These are phyloP conservation scores for Tetraselmis striata DNA, from an alignment of 139 green algal genomes.

Conservation along the genomic window DNA sequence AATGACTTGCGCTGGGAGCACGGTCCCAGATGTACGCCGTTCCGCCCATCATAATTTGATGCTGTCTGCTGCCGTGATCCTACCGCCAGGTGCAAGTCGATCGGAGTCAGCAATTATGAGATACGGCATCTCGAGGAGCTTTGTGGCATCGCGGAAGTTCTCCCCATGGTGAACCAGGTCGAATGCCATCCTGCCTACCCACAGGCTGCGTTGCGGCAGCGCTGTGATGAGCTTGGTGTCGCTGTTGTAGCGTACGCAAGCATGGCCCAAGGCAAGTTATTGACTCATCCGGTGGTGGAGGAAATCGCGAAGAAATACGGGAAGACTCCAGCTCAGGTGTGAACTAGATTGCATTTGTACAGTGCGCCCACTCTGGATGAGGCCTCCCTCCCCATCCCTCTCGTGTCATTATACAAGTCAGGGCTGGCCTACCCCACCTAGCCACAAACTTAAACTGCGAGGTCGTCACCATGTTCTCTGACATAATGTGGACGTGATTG, in stretches of 20 bases:
- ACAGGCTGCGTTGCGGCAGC: neutral
- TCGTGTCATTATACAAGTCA: no score
- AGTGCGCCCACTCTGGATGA: no score
- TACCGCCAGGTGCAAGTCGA: neutral
- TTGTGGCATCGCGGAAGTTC: neutral
- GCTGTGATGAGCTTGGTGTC: neutral
- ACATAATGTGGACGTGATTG: no score
- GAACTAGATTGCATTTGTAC: no score
- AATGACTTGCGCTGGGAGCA: neutral
- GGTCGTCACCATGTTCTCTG: no score
- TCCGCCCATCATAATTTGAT: no score
- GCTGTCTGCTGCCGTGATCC: neutral
- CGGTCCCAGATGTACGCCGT: no score
- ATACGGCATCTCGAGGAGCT: neutral
- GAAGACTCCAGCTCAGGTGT: neutral
- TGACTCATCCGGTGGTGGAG: neutral
- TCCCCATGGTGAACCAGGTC: neutral
- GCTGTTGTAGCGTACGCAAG: neutral
- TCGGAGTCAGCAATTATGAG: neutral
- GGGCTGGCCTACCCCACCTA: no score
- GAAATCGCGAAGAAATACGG: neutral
- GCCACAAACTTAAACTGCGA: no score
- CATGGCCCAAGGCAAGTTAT: neutral
- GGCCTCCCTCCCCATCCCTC: no score
- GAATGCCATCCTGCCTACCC: neutral